Conservation (phyloP, 805 yeast genomes). For the Ogataea philodendri region DNA sequence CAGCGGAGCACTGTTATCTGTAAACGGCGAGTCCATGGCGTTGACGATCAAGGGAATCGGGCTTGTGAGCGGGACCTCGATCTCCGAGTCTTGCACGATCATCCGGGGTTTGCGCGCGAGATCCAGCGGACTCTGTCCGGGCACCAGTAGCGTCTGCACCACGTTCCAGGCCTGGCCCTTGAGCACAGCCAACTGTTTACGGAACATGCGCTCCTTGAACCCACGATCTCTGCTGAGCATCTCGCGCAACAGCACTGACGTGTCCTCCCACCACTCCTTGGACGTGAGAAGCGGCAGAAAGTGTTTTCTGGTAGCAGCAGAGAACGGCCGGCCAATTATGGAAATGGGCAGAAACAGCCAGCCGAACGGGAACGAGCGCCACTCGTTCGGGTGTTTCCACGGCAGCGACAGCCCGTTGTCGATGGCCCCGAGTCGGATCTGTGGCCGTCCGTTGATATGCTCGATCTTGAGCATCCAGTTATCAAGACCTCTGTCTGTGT, state of each 20-base stretch:
- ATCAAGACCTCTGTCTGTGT: conserved; percentile 72
- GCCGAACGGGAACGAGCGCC: conserved; percentile 78
- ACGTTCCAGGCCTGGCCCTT: conserved; percentile 80
- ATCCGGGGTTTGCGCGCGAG: conserved; percentile 57
- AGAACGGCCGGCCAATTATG: conserved; percentile 66
- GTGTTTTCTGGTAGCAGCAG: conserved; percentile 51
- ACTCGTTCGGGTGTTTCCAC: conserved; percentile 80
- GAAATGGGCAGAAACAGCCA: conserved; percentile 69
- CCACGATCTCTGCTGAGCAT: conserved; percentile 56
- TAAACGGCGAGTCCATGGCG: conserved; percentile 45
- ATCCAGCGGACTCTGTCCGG: conserved; percentile 65
- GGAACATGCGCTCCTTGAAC: conserved; percentile 65
- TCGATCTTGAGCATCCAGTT: conserved; percentile 73
- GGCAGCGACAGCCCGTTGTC: conserved; percentile 76
- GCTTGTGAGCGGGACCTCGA: conserved; percentile 52
- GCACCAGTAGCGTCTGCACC: conserved; percentile 57
- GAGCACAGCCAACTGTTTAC: conserved; percentile 62
- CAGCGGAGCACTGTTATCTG: conserved; percentile 6
- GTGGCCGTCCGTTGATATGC: conserved; percentile 35
- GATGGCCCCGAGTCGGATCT: conserved; percentile 61
- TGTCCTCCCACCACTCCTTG: conserved; percentile 68
- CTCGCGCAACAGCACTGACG: conserved; percentile 44
- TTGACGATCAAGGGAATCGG: conserved; percentile 37
- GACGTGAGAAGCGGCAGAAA: conserved; percentile 59
- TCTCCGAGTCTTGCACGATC: conserved; percentile 57